phyloP scores from a whole-genome alignment of 192 early-diverging fungal species.

The Geranomyces michiganensis region DNA sequence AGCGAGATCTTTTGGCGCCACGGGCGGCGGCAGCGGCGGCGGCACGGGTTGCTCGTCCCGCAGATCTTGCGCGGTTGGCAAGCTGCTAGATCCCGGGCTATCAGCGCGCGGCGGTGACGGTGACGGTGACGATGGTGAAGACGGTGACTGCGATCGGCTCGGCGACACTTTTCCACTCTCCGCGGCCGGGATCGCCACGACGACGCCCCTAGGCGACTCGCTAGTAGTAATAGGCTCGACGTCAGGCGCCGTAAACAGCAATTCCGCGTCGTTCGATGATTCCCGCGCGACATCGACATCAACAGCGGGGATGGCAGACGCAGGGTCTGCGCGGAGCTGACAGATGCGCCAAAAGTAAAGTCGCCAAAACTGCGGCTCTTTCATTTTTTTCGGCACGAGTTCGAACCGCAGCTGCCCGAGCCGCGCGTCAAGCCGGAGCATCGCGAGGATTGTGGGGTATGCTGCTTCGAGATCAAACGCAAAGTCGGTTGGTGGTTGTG shows the following conservation, averaged over 20 bases:
- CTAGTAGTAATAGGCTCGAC: background rate
- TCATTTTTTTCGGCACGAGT: conserved; percentile 66
- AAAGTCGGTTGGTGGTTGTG: too few relatives aligned
- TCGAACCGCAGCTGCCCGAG: conserved; percentile 68
- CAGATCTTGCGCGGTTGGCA: conserved; percentile 25
- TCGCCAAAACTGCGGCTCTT: conserved; percentile 66
- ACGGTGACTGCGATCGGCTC: background rate
- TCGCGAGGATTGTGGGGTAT: conserved; percentile 51
- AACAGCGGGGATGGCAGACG: background rate
- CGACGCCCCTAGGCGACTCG: too few relatives aligned
- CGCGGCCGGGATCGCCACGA: background rate
- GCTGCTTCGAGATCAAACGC: conserved; percentile 64
- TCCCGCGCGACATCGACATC: too few relatives aligned
- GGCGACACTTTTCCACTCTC: background rate
- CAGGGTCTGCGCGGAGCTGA: conserved; percentile 28
- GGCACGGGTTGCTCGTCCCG: conserved; percentile 13
- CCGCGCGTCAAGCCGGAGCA: conserved; percentile 57
- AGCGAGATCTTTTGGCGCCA: background rate
- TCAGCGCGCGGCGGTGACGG: background rate
- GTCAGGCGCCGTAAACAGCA: background rate
- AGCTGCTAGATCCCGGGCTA: conserved; percentile 4
- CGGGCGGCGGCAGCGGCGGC: background rate
- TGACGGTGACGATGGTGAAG: background rate
- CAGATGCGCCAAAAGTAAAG: conserved; percentile 74
- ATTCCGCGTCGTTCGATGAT: background rate